Evolutionary conservation across 495 filamentous ascomycete genomes (phyloP), one percentile per base, ranked within the genome.

Genomic region (Cryomyces antarcticus): DNA sequence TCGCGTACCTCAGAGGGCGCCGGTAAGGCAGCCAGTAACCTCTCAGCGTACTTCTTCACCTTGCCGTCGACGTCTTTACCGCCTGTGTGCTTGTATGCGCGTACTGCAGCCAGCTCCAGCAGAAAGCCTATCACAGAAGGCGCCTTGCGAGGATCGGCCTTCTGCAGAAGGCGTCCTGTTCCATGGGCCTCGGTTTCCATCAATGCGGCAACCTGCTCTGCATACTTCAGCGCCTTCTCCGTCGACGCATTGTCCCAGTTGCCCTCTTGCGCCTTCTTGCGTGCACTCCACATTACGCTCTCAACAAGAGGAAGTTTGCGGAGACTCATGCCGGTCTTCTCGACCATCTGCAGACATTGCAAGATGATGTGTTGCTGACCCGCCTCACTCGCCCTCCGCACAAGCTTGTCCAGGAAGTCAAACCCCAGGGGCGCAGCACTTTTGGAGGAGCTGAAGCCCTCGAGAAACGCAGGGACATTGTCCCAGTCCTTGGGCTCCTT

Each of bases 51-150:
- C 30, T 38, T 55, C 33, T 37, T 43, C 5, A 64, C 62, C 39
- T 57, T 60, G 7, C 52, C 57, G 42, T 60, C 59, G 33, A 30
- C 44, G 41, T 65, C 62, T 33, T 51, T 41, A 0, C 52, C 58
- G 11, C 45, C 52, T 10, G 42, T 33, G 35, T 53, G 46, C 39
- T 44, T 56, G 35, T 46, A 48, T 12, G 54, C 60, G 12, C 46
- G 31, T 35, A 54, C 47, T 7, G 62, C 61, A 1, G 53, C 49
- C 35, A 65, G 38, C 41, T 60, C 59, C 5, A 63, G 42, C n/a
- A 56, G 51, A 7, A 57, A 28, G 1, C 52, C 58, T 31, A 65
- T 46, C 7, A 61, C 55, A 10, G 52, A 45, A 4, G 59, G 52
- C 41, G 45, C 41, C 11, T 37, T 41, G 34, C 59, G 44, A n/a